These are phyloP conservation scores for Lepidium africanum DNA, from an alignment of 345 rosid genomes.

Conservation along the genomic window DNA sequence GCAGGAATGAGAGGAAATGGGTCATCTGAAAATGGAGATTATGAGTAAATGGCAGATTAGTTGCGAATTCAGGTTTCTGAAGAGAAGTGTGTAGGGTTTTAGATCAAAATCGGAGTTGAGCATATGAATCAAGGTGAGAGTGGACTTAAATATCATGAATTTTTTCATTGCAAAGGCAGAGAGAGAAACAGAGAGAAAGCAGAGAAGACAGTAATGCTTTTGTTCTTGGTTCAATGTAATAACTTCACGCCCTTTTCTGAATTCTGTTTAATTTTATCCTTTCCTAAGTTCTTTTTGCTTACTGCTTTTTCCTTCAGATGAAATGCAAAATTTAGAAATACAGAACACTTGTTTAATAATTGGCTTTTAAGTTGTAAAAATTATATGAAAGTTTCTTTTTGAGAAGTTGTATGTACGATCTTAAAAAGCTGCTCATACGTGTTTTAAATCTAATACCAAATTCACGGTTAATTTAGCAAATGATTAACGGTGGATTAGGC, in stretches of 20 bases:
- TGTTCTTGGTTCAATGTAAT: conserved; percentile 13
- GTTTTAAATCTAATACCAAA: too few species aligned
- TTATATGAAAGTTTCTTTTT: too few species aligned
- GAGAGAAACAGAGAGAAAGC: background rate
- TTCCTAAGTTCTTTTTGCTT: background rate
- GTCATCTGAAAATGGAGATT: conserved; percentile 63
- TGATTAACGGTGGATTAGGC: too few species aligned
- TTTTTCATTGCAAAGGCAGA: conserved; percentile 20
- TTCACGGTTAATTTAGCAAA: too few species aligned
- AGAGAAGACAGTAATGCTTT: conserved; percentile 2
- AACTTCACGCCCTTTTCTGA: background rate
- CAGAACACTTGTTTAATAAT: background rate
- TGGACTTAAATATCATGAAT: background rate
- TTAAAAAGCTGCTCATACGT: too few species aligned
- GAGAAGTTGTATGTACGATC: too few species aligned
- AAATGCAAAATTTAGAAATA: background rate
- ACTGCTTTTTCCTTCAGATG: background rate
- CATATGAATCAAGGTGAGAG: conserved; percentile 13
- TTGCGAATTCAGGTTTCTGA: conserved; percentile 9
- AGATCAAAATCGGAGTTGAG: conserved; percentile 12
- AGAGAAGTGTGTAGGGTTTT: conserved; percentile 15
- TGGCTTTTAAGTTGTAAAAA: background rate
- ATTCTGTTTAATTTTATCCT: conserved; percentile 4
- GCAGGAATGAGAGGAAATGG: conserved; percentile 47
- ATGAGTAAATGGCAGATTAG: conserved; percentile 42